Percentiles rank a stretch among this genome's conserved stretches.
phyloP scores from a whole-genome alignment of 2,329 filamentous ascomycete genomes.

The Macrophomina phaseolina region DNA sequence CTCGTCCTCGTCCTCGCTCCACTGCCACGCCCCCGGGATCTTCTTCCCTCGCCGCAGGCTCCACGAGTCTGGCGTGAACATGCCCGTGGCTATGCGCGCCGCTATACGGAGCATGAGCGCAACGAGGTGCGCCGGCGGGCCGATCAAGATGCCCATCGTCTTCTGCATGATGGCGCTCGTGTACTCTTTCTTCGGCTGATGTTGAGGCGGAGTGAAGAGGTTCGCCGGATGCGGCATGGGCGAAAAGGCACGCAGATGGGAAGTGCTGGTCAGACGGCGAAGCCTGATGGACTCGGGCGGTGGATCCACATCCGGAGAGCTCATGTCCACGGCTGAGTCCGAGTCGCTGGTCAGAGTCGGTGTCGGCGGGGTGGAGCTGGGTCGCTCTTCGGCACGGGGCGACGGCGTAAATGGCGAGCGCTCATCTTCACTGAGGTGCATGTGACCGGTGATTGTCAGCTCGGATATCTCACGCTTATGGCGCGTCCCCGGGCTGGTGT shows the following conservation, averaged over 20 bases:
- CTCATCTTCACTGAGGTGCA: slow-evolving; percentile 30
- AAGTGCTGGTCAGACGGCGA: slow-evolving; percentile 57
- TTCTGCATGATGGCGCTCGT: slow-evolving; percentile 70
- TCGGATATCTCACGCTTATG: slow-evolving; percentile 46
- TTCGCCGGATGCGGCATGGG: slow-evolving; percentile 72
- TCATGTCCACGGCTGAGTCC: slow-evolving; percentile 46
- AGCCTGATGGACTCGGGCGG: slow-evolving; percentile 46
- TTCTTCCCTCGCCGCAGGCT: slow-evolving; percentile 39
- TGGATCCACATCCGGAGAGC: slow-evolving; percentile 46
- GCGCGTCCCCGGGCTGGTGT: slow-evolving; percentile 28
- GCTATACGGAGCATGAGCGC: slow-evolving; percentile 82
- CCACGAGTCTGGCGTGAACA: slow-evolving; percentile 42
- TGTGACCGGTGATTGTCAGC: slow-evolving; percentile 39
- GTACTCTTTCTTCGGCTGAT: slow-evolving; percentile 41
- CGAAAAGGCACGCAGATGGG: slow-evolving; percentile 63
- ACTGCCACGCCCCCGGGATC: slow-evolving; percentile 62
- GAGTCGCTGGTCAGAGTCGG: slow-evolving; percentile 53
- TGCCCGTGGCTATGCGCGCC: slow-evolving; percentile 68
- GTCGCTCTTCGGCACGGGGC: slow-evolving; percentile 31
- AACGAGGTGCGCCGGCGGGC: slow-evolving; percentile 80
- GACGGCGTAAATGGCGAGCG: slow-evolving; percentile 20
- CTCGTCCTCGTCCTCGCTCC: slow-evolving; percentile 58
- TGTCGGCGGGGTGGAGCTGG: slow-evolving; percentile 48
- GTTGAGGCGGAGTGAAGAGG: slow-evolving; percentile 62
- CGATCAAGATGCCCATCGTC: slow-evolving; percentile 76